Percentiles rank a stretch among this genome's conserved stretches.
phyloP scores from a whole-genome alignment of 2,329 filamentous ascomycete genomes.

The Aspergillus eucalypticola region DNA sequence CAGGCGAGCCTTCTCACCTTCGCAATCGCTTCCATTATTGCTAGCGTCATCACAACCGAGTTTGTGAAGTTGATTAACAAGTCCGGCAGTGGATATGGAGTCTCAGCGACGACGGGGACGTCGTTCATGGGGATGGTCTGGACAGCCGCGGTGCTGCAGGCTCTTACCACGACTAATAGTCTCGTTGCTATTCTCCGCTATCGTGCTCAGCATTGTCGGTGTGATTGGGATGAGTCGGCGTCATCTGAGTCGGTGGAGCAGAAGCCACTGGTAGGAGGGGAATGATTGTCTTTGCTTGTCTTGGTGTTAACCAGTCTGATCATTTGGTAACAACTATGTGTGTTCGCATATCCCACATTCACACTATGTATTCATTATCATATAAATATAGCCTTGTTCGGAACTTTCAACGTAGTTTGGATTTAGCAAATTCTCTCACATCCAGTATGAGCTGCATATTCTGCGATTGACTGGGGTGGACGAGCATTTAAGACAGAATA shows the following conservation, averaged over 20 bases:
- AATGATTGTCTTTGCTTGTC: background rate
- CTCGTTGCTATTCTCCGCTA: background rate
- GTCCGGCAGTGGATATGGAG: background rate
- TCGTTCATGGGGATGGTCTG: constrained; percentile 9
- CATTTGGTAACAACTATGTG: too few species aligned
- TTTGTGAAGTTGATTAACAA: constrained; percentile 8
- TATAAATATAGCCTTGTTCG: too few species aligned
- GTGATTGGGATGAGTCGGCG: background rate
- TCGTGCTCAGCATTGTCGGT: background rate
- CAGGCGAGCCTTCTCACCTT: constrained; percentile 4
- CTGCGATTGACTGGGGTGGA: too few species aligned
- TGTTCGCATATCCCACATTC: too few species aligned
- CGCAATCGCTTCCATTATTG: constrained; percentile 1
- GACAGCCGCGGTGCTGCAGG: constrained; percentile 7
- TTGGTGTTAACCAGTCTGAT: too few species aligned
- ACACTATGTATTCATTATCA: too few species aligned
- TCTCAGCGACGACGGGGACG: background rate
- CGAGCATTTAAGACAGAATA: too few species aligned
- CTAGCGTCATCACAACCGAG: constrained; percentile 7
- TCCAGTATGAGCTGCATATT: too few species aligned
- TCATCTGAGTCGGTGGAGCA: background rate
- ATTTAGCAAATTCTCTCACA: too few species aligned
- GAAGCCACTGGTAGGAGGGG: constrained; percentile 2
- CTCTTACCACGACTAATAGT: background rate
- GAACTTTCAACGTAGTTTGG: too few species aligned